A percentile compares a stretch with the other conserved stretches of the same genome.
phyloP scores from a whole-genome alignment of 495 filamentous ascomycete species.

The Tuber indicum region DNA sequence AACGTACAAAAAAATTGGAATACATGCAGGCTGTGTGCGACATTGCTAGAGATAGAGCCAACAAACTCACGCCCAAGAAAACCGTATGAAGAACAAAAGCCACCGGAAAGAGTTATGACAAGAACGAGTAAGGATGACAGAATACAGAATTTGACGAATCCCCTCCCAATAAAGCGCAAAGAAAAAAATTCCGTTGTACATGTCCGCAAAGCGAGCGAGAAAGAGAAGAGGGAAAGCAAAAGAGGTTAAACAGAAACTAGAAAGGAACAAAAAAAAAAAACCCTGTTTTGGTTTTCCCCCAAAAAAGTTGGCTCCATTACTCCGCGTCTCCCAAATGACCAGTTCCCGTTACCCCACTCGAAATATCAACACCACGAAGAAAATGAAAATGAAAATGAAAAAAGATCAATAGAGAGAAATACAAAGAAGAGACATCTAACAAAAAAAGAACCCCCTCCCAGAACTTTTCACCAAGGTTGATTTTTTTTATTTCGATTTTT shows the following conservation, averaged over 20 bases:
- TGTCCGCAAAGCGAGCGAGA: slow-evolving; percentile 20
- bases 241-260: background rate
- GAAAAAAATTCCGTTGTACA: slow-evolving; percentile 35
- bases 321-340: slow-evolving; percentile 21
- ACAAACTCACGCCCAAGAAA: slow-evolving; percentile 34
- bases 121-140: slow-evolving; percentile 27
- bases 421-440: slow-evolving; percentile 29
- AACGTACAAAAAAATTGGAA: slow-evolving; percentile 22
- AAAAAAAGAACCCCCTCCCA: slow-evolving; percentile 8
- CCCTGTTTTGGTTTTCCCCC: slow-evolving; percentile 29
- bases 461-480: slow-evolving; percentile 8
- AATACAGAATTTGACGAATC: slow-evolving; percentile 33
- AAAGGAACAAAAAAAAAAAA: slow-evolving; percentile 34
- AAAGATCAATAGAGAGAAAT: background rate
- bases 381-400: background rate
- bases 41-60: slow-evolving; percentile 50
- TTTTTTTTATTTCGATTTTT: slow-evolving; percentile 10
- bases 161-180: slow-evolving; percentile 36
- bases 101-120: slow-evolving; percentile 15
- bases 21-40: slow-evolving; percentile 61
- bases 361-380: background rate
- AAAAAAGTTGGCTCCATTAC: slow-evolving; percentile 18
- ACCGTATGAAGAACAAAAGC: slow-evolving; percentile 23
- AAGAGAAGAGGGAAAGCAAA: slow-evolving; percentile 9
- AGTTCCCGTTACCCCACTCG: background rate